Evolutionary conservation across 768 basidiomycete genomes (phyloP).

Genomic region (Hygrophorus russula): DNA sequence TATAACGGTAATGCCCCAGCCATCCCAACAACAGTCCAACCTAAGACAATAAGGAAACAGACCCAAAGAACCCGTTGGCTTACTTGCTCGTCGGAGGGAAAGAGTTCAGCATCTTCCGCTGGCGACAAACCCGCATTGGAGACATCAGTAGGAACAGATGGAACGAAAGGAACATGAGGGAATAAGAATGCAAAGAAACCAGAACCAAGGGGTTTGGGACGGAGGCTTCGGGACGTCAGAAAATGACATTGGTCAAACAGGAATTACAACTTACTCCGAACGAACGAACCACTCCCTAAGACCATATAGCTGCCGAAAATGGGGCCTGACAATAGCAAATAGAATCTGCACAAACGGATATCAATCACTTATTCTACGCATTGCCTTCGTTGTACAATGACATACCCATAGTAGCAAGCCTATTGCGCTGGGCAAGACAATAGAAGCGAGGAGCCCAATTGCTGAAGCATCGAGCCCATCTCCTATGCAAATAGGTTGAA

Average conservation of each 20-base stretch:
- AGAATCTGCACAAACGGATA: slow-evolving; percentile 29
- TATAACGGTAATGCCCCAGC: slow-evolving; percentile 68
- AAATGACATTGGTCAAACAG: neutral
- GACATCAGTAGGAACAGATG: slow-evolving; percentile 43
- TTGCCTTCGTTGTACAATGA: slow-evolving; percentile 3
- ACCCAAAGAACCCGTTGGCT: slow-evolving; percentile 62
- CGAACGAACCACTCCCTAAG: slow-evolving; percentile 71
- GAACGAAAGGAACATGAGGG: slow-evolving; percentile 58
- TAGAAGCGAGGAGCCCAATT: slow-evolving; percentile 46
- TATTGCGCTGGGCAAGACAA: slow-evolving; percentile 44
- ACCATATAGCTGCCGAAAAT: slow-evolving; percentile 60
- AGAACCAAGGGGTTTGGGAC: slow-evolving; percentile 49
- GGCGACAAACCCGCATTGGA: slow-evolving; percentile 41
- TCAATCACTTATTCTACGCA: neutral
- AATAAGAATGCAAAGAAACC: slow-evolving; percentile 58
- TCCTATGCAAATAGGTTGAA: slow-evolving; percentile 46
- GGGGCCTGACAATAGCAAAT: slow-evolving; percentile 60
- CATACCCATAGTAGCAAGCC: slow-evolving; percentile 65
- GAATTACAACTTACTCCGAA: slow-evolving; percentile 40
- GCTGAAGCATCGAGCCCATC: slow-evolving; percentile 52
- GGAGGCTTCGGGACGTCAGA: slow-evolving; percentile 32
- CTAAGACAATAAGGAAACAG: slow-evolving; percentile 48
- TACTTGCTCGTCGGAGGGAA: slow-evolving; percentile 69
- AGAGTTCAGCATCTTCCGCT: slow-evolving; percentile 39
- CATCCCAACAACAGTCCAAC: slow-evolving; percentile 60